phyloP scores from a whole-genome alignment of 106 monocot genomes.

The Gastrodia elata region DNA sequence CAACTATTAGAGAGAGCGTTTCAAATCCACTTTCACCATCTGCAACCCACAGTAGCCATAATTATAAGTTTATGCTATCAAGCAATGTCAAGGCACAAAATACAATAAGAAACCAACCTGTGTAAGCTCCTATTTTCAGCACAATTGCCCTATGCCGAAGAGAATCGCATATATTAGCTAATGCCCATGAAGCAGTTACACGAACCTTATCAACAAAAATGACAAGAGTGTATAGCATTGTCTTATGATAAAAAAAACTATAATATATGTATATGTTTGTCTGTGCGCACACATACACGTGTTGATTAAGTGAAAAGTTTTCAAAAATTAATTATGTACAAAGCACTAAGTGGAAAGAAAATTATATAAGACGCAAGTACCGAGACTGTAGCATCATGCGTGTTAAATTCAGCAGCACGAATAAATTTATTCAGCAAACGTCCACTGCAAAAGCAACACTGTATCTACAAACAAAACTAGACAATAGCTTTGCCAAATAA shows the following conservation, averaged over 20 bases:
- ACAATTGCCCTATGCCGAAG: slow-evolving; percentile 56
- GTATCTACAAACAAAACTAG: not conserved
- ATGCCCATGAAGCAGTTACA: slow-evolving; percentile 87
- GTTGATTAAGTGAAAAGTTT: not conserved
- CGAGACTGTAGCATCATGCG: slow-evolving; percentile 43
- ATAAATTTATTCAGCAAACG: slow-evolving; percentile 53
- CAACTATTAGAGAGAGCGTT: slow-evolving; percentile 38
- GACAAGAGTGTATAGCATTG: not conserved
- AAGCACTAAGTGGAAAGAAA: not conserved
- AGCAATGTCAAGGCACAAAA: not conserved
- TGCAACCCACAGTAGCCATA: slow-evolving; percentile 21
- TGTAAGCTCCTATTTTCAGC: slow-evolving; percentile 12
- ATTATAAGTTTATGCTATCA: not conserved
- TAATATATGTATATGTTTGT: slow-evolving; percentile 1
- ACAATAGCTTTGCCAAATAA: not conserved
- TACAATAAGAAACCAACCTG: slow-evolving; percentile 20
- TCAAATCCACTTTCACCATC: slow-evolving; percentile 23
- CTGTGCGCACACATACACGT: no score
- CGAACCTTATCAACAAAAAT: slow-evolving; percentile 41
- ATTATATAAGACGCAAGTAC: slow-evolving; percentile 26
- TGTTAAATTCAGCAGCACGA: slow-evolving; percentile 56
- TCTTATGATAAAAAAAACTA: not conserved
- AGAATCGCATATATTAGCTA: slow-evolving; percentile 98
- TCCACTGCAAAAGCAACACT: slow-evolving; percentile 34
- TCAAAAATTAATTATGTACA: not conserved